These are phyloP conservation scores for Bisporella sp. DNA, from an alignment of 2,329 filamentous ascomycete genomes.

Conservation along the genomic window DNA sequence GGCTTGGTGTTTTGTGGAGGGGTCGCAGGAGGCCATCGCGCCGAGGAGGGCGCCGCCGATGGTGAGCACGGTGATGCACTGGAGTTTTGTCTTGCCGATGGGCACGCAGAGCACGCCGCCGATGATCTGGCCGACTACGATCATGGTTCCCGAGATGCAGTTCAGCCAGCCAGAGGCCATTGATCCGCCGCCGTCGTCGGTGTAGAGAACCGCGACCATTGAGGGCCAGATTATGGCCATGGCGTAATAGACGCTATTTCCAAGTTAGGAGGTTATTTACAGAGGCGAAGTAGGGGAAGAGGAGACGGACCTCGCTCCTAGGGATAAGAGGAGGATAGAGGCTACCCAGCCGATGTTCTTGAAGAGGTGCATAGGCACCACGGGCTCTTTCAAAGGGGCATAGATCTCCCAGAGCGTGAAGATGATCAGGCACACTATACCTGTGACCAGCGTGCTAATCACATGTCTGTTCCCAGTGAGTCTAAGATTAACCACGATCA, in stretches of 20 bases:
- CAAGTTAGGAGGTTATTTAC: slow-evolving; percentile 25
- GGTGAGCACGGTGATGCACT: slow-evolving; percentile 24
- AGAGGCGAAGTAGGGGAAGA: slow-evolving; percentile 25
- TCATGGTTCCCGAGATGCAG: slow-evolving; percentile 6
- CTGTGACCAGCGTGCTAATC: slow-evolving; percentile 2
- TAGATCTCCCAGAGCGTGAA: slow-evolving; percentile 14
- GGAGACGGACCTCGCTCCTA: slow-evolving; percentile 21
- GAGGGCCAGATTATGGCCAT: slow-evolving; percentile 32
- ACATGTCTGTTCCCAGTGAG: neutral
- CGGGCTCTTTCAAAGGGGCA: slow-evolving; percentile 27
- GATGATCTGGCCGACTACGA: slow-evolving; percentile 6
- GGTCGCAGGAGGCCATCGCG: slow-evolving; percentile 19
- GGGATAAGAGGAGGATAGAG: slow-evolving; percentile 25
- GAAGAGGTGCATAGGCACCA: slow-evolving; percentile 32
- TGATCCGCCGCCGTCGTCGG: slow-evolving; percentile 1
- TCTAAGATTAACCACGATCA: neutral
- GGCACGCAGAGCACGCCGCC: slow-evolving; percentile 30
- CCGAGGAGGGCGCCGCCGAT: slow-evolving; percentile 28
- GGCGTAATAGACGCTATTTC: slow-evolving; percentile 32
- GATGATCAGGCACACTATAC: neutral
- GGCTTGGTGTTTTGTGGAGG: slow-evolving; percentile 19
- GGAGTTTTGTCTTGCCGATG: slow-evolving; percentile 29
- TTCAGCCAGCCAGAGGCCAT: slow-evolving; percentile 7
- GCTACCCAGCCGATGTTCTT: slow-evolving; percentile 27
- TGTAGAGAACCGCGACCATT: slow-evolving; percentile 21